Conservation (phyloP, 2,329 filamentous ascomycete species). For the Trichoderma citrinoviride region DNA sequence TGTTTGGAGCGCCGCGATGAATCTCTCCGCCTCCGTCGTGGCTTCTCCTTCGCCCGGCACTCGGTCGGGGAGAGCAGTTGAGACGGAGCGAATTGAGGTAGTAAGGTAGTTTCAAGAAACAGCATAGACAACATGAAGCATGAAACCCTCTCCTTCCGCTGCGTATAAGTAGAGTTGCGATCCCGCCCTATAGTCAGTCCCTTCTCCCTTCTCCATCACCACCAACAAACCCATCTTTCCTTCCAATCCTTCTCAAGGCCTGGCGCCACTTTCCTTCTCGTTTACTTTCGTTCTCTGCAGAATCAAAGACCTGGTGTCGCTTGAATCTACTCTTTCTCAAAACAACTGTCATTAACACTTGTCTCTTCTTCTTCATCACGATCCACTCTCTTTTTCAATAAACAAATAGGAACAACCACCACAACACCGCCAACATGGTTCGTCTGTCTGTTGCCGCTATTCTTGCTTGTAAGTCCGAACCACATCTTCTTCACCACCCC, state of each 20-base stretch:
- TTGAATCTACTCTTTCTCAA: constrained; percentile 18
- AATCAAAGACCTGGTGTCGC: constrained; percentile 25
- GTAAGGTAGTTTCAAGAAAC: constrained; percentile 6
- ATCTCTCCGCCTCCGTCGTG: background rate
- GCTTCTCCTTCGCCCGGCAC: background rate
- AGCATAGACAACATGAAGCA: background rate
- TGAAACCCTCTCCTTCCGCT: background rate
- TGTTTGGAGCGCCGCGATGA: background rate
- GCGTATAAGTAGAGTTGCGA: constrained; percentile 11
- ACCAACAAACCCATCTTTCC: constrained; percentile 14
- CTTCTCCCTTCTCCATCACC: constrained; percentile 12
- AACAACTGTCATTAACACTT: constrained; percentile 8
- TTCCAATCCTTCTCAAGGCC: constrained; percentile 15
- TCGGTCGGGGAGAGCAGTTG: constrained; percentile 1
- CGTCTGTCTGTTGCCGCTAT: constrained; percentile 28
- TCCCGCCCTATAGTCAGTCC: background rate
- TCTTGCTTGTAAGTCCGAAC: constrained; percentile 29
- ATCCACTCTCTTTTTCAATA: background rate
- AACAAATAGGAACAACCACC: background rate
- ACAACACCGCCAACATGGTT: constrained; percentile 28
- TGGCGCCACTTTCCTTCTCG: constrained; percentile 20
- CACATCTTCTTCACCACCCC: background rate
- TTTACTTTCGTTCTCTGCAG: constrained; percentile 18
- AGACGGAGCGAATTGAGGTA: background rate
- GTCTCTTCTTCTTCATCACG: constrained; percentile 17